phyloP scores from a whole-genome alignment of 2,329 filamentous ascomycete genomes.

The Stagonosporopsis tanaceti region DNA sequence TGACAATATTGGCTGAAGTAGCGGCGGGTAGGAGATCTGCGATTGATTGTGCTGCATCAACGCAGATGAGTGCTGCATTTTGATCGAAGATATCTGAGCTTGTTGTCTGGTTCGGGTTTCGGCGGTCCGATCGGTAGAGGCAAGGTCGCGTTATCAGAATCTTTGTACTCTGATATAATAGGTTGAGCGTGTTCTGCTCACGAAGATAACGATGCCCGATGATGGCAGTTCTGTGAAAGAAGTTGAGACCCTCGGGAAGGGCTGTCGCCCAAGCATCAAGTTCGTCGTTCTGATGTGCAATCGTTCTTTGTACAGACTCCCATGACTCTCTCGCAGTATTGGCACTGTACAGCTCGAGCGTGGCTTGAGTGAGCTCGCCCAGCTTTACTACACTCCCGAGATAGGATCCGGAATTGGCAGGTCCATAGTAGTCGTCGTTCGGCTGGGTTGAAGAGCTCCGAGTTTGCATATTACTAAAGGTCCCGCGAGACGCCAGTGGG shows the following conservation, averaged over 20 bases:
- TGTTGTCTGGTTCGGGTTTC: constrained; percentile 40
- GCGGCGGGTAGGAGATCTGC: constrained; percentile 44
- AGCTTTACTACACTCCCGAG: constrained; percentile 32
- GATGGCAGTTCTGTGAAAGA: constrained; percentile 8
- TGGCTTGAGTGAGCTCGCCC: constrained; percentile 39
- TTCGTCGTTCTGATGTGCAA: constrained; percentile 36
- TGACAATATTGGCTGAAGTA: constrained; percentile 6
- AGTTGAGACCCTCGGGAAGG: constrained; percentile 37
- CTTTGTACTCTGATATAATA: constrained; percentile 33
- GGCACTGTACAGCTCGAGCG: constrained; percentile 47
- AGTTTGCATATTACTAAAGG: neutral
- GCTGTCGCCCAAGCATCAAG: constrained; percentile 46
- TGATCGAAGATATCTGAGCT: constrained; percentile 43
- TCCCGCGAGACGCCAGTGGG: neutral
- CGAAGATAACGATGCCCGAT: constrained; percentile 5
- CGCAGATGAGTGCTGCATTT: constrained; percentile 42
- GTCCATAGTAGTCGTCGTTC: neutral
- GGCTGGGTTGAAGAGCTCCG: neutral
- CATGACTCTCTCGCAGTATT: constrained; percentile 41
- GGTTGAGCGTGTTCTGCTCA: constrained; percentile 30
- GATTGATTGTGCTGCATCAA: constrained; percentile 46
- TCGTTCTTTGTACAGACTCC: constrained; percentile 44
- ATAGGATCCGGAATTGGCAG: constrained; percentile 33
- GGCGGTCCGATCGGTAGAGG: constrained; percentile 46
- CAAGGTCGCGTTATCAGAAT: constrained; percentile 52